A percentile compares a stretch with the other conserved stretches of the same genome.
phyloP scores from a whole-genome alignment of 2,329 filamentous ascomycete species.

The Pseudopyrenochaeta lycopersici region DNA sequence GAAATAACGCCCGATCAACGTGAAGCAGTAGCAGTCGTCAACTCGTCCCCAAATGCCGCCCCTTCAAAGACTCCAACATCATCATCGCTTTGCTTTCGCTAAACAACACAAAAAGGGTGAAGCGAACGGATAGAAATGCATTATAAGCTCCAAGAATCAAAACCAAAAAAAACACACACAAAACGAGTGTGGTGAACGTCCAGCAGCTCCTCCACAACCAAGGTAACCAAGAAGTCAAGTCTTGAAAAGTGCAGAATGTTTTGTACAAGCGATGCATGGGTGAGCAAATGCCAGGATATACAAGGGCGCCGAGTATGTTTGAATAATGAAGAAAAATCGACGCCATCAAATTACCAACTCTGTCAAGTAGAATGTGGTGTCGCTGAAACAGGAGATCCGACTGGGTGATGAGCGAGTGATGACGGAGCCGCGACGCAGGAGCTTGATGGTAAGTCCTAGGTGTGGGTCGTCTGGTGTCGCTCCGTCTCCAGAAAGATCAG shows the following conservation, averaged over 20 bases:
- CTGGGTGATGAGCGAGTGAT: constrained; percentile 1
- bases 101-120: background rate
- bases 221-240: background rate
- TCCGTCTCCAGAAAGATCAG: constrained; percentile 8
- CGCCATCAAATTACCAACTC: constrained; percentile 8
- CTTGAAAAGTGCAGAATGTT: constrained; percentile 17
- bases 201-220: background rate
- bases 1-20: too few species aligned
- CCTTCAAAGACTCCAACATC: background rate
- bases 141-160: background rate
- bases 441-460: background rate
- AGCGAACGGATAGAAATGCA: constrained; percentile 3
- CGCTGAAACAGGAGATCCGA: constrained; percentile 1
- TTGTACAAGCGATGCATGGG: constrained; percentile 34
- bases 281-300: constrained; percentile 33
- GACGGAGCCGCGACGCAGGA: background rate
- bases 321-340: constrained; percentile 13
- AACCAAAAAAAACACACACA: background rate
- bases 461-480: background rate
- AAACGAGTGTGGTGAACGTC: background rate
- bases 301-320: constrained; percentile 30
- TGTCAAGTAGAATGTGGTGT: background rate
- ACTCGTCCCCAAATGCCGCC: too few species aligned
- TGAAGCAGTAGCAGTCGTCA: too few species aligned
- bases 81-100: background rate